Base-by-base conservation (phyloP, 129 eudicot species). In the Logfia minima region DNA sequence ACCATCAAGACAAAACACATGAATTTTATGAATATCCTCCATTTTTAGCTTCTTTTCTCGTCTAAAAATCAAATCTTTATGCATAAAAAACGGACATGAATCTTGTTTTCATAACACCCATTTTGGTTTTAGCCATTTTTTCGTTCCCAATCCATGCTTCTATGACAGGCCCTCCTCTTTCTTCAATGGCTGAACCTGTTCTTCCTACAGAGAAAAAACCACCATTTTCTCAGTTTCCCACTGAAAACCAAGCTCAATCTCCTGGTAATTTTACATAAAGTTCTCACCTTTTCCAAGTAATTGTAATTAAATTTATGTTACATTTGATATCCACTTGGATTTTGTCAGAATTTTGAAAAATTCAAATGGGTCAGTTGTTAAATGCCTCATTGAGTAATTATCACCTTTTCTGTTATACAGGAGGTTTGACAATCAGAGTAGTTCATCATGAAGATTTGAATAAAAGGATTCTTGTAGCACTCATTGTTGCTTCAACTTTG, bases 201-300 rank as follows among this genome's bases (percentile, higher is more conserved):
- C 86, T 91, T 83, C 97, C 96, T n/a, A 86, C 89, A 17, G 88
- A 92, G 75, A 82, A 87, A 69, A 79, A 85, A 16, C 92, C 85
- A 63, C 92, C 93, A 45, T 80, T 85, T 86, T 84, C 90, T 59
- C 89, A 80, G 67, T 74, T 83, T 58, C 84, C 91, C 73, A 63
- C 88, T 0, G 81, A 79, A 1, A 45, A 62, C 69, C 72, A 80
- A 37, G 89, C 98, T 81, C 89, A 64, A 52, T 79, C 96, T 83
- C 88, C 94, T 81, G 98, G 98, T 92, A 82, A 22, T 23, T 10
- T 66, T 11, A 29, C 41, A 65, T 18, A 29, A 65, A 32, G 19
- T 3, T 31, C 55, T 65, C 39, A 65, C n/a, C 6, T 32, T 68
- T 68, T 81, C 75, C 6, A 31, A 8, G 7, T 41, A 60, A 29